phyloP scores from a whole-genome alignment of 2,329 filamentous ascomycete species.

The Herpotrichia juniperi region DNA sequence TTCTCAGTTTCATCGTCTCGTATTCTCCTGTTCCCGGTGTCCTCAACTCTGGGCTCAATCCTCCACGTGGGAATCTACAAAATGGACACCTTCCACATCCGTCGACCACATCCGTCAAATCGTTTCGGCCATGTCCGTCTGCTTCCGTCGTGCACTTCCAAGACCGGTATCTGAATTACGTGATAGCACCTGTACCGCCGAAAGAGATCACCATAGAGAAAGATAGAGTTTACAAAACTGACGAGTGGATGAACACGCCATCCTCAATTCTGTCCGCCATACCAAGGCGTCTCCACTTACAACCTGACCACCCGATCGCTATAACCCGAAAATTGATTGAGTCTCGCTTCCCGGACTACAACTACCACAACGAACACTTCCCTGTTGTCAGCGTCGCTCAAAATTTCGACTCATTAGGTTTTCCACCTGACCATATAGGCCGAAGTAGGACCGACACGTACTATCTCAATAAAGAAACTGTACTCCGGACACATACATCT shows the following conservation, averaged over 20 bases:
- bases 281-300: constrained; percentile 82
- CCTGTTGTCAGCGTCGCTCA: constrained; percentile 84
- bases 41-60: too few species aligned
- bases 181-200: constrained; percentile 19
- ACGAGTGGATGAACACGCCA: constrained; percentile 87
- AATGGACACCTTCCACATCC: too few species aligned
- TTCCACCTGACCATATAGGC: constrained; percentile 85
- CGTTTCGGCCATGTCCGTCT: background rate
- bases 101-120: too few species aligned
- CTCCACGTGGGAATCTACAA: too few species aligned
- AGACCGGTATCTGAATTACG: constrained; percentile 14
- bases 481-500: constrained; percentile 91
- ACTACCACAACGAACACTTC: constrained; percentile 77
- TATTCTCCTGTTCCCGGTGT: too few species aligned
- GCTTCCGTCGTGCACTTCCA: background rate
- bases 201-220: constrained; percentile 64
- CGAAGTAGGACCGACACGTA: constrained; percentile 91
- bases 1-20: background rate
- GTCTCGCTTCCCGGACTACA: constrained; percentile 80
- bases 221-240: constrained; percentile 68
- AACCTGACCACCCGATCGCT: constrained; percentile 84
- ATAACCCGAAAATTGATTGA: constrained; percentile 94
- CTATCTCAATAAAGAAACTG: constrained; percentile 84
- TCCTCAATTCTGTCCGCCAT: constrained; percentile 75
- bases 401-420: constrained; percentile 97